Evolutionary conservation across 192 early-diverging fungal species (phyloP).

Genomic region (Coemansia aciculifera): DNA sequence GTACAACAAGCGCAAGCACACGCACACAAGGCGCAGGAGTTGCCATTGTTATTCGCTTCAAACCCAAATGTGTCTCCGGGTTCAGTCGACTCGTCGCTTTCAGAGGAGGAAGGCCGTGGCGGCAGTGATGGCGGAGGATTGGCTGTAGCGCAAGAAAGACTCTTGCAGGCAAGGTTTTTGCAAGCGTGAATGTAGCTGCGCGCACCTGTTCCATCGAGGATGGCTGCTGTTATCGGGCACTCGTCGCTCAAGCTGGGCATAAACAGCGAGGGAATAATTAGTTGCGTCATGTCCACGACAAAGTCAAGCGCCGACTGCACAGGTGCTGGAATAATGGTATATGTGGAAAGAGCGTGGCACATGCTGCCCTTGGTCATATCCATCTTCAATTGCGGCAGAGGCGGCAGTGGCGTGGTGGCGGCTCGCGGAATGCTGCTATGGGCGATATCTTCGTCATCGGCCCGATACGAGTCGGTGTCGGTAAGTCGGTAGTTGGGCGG

Average conservation of each 20-base stretch:
- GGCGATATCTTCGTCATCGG: background rate
- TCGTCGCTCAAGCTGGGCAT: constrained; percentile 27
- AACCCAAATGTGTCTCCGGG: constrained; percentile 45
- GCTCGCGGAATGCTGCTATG: constrained; percentile 2
- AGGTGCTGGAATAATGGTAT: constrained; percentile 17
- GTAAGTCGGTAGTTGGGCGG: constrained; percentile 3
- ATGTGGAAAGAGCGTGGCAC: background rate
- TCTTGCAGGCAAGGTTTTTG: background rate
- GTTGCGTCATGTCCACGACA: constrained; percentile 41
- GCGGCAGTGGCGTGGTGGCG: background rate
- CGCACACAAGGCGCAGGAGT: constrained; percentile 9
- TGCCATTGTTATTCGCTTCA: constrained; percentile 2
- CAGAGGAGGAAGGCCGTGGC: background rate
- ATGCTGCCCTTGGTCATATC: background rate
- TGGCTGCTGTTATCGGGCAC: constrained; percentile 13
- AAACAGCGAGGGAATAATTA: constrained; percentile 45
- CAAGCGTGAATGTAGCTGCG: constrained; percentile 1
- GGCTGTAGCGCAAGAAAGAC: background rate
- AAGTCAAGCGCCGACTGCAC: constrained; percentile 38
- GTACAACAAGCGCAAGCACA: constrained; percentile 35
- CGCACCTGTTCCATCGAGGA: constrained; percentile 11
- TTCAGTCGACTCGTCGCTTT: constrained; percentile 12
- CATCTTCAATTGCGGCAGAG: background rate
- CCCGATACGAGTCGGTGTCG: background rate
- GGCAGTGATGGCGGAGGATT: background rate